Conservation (phyloP, 2,329 filamentous ascomycete species). For the Penicillium olsonii region DNA sequence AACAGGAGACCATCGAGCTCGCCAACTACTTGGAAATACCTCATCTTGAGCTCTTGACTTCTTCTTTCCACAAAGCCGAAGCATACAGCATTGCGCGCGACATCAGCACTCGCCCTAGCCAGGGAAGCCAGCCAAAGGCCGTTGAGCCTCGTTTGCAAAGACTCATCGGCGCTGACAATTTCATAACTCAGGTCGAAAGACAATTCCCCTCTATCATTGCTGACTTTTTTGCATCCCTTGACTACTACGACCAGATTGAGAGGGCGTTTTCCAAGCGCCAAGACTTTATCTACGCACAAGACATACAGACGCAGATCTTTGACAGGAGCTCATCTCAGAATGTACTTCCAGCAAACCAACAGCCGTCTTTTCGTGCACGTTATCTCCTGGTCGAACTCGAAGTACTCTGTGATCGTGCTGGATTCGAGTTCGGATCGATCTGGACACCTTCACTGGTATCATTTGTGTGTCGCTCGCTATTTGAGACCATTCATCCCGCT, state of each 20-base stretch:
- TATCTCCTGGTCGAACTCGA: constrained; percentile 74
- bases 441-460: constrained; percentile 77
- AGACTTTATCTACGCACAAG: constrained; percentile 60
- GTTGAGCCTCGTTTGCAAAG: constrained; percentile 68
- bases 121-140: constrained; percentile 53
- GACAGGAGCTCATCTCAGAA: constrained; percentile 65
- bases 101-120: constrained; percentile 53
- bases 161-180: constrained; percentile 66
- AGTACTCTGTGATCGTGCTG: constrained; percentile 72
- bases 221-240: constrained; percentile 72
- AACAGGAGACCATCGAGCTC: constrained; percentile 63
- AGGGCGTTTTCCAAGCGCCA: constrained; percentile 64
- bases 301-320: constrained; percentile 70
- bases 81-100: constrained; percentile 84
- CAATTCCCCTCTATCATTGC: constrained; percentile 78
- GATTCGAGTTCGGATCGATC: constrained; percentile 63
- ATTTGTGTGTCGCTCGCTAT: constrained; percentile 72
- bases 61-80: constrained; percentile 74
- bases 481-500: constrained; percentile 79
- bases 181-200: constrained; percentile 62
- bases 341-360: constrained; percentile 73
- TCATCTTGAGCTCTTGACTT: constrained; percentile 60
- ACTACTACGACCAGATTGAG: constrained; percentile 74
- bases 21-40: constrained; percentile 58
- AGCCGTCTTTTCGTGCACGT: constrained; percentile 81